Evolutionary conservation across 78 protist genomes (phyloP).

Genomic region (Creolimax fragrantissima): DNA sequence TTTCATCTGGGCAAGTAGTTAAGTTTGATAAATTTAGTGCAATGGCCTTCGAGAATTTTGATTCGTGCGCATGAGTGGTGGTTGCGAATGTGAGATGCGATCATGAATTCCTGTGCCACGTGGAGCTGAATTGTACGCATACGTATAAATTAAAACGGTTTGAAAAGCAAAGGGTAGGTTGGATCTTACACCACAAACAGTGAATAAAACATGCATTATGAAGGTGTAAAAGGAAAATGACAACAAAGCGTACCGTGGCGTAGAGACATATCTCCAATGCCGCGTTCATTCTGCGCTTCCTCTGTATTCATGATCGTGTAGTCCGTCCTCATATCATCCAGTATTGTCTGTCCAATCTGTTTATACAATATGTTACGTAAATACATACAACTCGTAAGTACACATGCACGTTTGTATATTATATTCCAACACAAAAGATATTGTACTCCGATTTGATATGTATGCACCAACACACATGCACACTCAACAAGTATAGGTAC

Average conservation of each 20-base stretch:
- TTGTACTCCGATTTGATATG: neutral
- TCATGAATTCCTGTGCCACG: no score
- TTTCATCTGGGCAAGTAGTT: no score
- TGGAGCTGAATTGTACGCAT: no score
- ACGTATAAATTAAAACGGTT: no score
- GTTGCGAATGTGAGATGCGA: no score
- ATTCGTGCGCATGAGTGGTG: no score
- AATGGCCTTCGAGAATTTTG: no score
- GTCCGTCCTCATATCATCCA: neutral
- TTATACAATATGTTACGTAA: neutral
- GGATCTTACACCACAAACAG: neutral
- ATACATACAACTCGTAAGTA: neutral
- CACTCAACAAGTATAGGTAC: neutral
- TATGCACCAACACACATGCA: neutral
- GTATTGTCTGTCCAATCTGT: neutral
- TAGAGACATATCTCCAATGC: neutral
- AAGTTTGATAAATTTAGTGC: no score
- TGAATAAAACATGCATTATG: neutral
- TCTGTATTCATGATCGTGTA: neutral
- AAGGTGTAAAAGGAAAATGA: neutral
- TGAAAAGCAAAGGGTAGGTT: neutral
- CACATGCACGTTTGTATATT: neutral
- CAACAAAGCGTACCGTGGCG: neutral
- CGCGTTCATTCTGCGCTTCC: neutral
- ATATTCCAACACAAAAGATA: neutral